Base-by-base conservation (phyloP, 306 rosid species). In the Cicer chorassanicum region DNA sequence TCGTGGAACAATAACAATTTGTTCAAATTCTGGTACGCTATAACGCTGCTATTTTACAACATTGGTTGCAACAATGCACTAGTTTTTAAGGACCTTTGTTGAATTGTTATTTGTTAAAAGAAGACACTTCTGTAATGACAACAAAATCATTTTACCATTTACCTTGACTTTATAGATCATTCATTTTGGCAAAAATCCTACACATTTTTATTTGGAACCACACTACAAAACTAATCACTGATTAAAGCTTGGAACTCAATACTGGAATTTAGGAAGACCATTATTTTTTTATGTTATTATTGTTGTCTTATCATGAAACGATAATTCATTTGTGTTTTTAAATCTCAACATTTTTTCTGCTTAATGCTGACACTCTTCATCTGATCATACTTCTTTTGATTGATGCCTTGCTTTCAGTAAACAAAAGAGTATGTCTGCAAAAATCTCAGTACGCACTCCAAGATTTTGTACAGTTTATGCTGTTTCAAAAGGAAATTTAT, bases 391-490 rank as follows among this genome's bases (percentile, higher is more conserved):
- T 79, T 36, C 63, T 11, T 44, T 24, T 57, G 54, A 49, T 67
- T 80, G 16, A 11, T 78, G 68, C 24, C 57, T 73, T 75, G 60
- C 67, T 81, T 78, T 62, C 79, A 94, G 99, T 85, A 94, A 87
- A 74, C 83, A 49, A 6, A 90, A 85, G 72, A 89, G 89, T 8
- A 65, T 86, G 68, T 90, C 98, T 69, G 81, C 87, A 2, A 90
- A 73, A 81, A 89, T 92, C 64, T 88, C 99, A n/a, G 81, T 48
- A 13, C 53, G 87, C 74, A 83, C 89, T 55, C 97, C 99, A 49
- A 86, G 83, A 81, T 86, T 81, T 76, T 95, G 98, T 77, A 83
- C 97, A 0, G 86, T 95, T 48, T 95, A 90, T 88, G 91, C 89
- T 65, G 73, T 87, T 83, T 87, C 93, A 1, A 92, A 90, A 82